Evolutionary conservation across 768 basidiomycete species (phyloP).

Genomic region (Pulveroboletus sp.): DNA sequence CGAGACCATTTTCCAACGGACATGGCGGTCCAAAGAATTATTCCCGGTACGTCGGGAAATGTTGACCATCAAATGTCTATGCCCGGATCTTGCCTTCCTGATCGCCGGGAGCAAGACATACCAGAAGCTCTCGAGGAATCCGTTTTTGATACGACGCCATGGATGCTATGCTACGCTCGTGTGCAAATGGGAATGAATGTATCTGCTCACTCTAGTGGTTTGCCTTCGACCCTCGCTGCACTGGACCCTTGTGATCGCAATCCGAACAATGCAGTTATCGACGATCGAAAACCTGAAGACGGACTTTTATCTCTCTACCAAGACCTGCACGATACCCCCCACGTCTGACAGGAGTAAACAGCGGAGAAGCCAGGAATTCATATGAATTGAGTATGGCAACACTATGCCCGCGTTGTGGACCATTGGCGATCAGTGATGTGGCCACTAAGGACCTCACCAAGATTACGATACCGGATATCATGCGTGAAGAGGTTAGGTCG

Average conservation of each 20-base stretch:
- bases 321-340: background rate
- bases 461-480: background rate
- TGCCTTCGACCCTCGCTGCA: background rate
- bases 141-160: background rate
- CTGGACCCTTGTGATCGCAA: background rate
- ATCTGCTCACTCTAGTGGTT: background rate
- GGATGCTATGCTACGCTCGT: background rate
- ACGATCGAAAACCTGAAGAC: background rate
- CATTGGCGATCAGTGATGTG: background rate
- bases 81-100: conserved; percentile 5
- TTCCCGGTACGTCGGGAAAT: background rate
- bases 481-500: background rate
- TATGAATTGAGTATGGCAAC: background rate
- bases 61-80: background rate
- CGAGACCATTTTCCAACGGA: background rate
- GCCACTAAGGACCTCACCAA: background rate
- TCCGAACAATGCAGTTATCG: background rate
- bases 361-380: background rate
- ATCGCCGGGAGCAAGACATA: background rate
- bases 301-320: background rate
- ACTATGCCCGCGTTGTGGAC: background rate
- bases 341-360: background rate
- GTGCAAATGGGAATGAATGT: background rate
- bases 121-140: background rate
- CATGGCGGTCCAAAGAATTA: background rate